Base-by-base conservation (phyloP, 345 rosid species). In the Brassica incana region DNA sequence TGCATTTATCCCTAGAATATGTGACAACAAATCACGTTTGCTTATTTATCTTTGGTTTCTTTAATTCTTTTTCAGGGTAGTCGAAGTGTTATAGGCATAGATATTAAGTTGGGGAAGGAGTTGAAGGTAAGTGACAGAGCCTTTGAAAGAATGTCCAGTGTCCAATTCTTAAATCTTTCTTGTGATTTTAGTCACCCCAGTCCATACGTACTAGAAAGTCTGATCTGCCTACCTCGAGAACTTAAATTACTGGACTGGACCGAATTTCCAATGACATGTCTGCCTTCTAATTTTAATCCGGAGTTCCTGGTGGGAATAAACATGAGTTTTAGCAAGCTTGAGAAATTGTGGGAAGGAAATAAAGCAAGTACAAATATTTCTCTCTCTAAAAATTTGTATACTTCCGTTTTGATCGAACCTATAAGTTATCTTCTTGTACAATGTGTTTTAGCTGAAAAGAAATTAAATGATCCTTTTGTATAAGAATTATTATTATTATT, bases 71-170 rank as follows among this genome's bases (percentile, higher is more conserved):
- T 56, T 25, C 23, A 84, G 84, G 78, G 69, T 15, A 23, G 69
- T 15, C 6, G 60, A 78, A 43, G n/a, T 14, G 40, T 81, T 52
- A 54, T 71, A 43, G 78, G 76, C 7, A 56, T 72, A 30, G 0
- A n/a, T 16, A 3, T 79, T 2, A 6, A 79, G 50, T 8, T 7
- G 9, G 40, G 9, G 14, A 14, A 18, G 8, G 56, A 76, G 5
- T 2, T 67, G 2, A 1, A 12, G 5, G 30, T 72, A 58, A 6
- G 16, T n/a, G 36, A 54, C 3, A 3, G 3, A n/a, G 72, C 27
- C 3, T 79, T 83, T 6, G 7, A 8, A 45, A 72, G 10, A 5
- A 72, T 83, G 78, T 7, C 0, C n/a, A 40, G 27, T 83, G 74
- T 80, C 20, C 67, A 63, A 43, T 61, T 68, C 4, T 64, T 80